Conservation (phyloP, 345 rosid genomes). For the Syzygium oleosum region DNA sequence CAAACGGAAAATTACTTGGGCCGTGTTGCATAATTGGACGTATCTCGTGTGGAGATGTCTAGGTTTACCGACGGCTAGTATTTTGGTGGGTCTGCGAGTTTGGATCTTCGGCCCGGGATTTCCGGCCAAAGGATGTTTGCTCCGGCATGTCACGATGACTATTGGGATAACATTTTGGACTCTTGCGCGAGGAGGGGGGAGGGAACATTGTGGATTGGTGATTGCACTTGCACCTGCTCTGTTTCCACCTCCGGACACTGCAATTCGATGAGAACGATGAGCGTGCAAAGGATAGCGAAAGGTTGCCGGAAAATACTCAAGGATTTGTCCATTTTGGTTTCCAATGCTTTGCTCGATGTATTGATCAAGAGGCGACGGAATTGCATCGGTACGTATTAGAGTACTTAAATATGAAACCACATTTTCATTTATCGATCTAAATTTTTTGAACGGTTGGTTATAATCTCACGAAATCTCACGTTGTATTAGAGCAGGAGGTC, state of each 20-base stretch:
- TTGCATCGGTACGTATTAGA: too few relatives aligned
- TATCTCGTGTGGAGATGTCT: background rate
- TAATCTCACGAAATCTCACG: too few relatives aligned
- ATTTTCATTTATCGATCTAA: rapidly evolving
- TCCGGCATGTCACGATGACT: too few relatives aligned
- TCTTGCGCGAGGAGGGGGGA: background rate
- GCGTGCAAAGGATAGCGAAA: background rate
- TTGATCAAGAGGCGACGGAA: background rate
- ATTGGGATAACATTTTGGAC: background rate
- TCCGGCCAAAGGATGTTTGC: rapidly evolving
- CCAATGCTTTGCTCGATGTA: background rate
- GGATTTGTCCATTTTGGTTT: background rate
- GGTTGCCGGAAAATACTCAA: background rate
- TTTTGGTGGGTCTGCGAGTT: background rate
- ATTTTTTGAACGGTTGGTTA: background rate
- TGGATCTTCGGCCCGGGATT: too few relatives aligned
- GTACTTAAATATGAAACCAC: background rate
- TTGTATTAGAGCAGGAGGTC: too few relatives aligned
- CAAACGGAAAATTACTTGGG: too few relatives aligned
- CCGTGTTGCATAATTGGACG: background rate
- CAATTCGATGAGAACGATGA: background rate
- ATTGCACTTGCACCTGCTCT: background rate
- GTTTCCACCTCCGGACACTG: background rate
- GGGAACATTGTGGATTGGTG: background rate
- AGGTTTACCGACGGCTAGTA: too few relatives aligned